Evolutionary conservation across 2,329 filamentous ascomycete genomes (phyloP).

Genomic region (Ophiostoma australiae): DNA sequence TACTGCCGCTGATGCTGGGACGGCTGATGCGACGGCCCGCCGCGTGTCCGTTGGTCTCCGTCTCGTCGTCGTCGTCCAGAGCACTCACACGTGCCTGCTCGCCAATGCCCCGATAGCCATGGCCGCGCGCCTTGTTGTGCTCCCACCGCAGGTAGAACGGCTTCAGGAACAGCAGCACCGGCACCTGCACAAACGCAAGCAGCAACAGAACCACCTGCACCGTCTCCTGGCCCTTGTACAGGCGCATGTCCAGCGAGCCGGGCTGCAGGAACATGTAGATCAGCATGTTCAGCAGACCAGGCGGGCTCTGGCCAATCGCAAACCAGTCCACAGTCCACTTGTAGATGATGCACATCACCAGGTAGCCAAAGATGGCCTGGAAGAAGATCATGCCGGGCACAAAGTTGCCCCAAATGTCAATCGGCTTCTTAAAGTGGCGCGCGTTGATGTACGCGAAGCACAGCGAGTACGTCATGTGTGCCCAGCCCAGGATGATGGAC

Average conservation of each 20-base stretch:
- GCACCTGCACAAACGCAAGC: slow-evolving; percentile 79
- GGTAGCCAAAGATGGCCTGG: slow-evolving; percentile 96
- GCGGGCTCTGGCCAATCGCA: slow-evolving; percentile 61
- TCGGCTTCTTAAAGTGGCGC: slow-evolving; percentile 85
- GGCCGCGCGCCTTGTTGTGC: slow-evolving; percentile 79
- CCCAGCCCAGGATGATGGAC: slow-evolving; percentile 94
- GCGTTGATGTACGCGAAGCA: slow-evolving; percentile 91
- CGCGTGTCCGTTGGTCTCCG: slow-evolving; percentile 50
- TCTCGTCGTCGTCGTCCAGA: slow-evolving; percentile 79
- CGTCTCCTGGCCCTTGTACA: slow-evolving; percentile 71
- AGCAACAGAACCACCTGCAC: slow-evolving; percentile 77
- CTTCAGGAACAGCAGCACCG: slow-evolving; percentile 88
- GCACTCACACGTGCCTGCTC: slow-evolving; percentile 83
- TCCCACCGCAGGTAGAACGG: slow-evolving; percentile 92
- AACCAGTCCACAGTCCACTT: slow-evolving; percentile 94
- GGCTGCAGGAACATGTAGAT: slow-evolving; percentile 99
- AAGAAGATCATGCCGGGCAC: slow-evolving; percentile 99
- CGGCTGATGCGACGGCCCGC: slow-evolving; percentile 32
- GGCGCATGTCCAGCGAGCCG: slow-evolving; percentile 63
- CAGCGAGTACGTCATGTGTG: slow-evolving; percentile 97
- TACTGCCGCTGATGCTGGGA: slow-evolving; percentile 40
- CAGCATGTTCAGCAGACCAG: slow-evolving; percentile 93
- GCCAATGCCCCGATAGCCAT: slow-evolving; percentile 89
- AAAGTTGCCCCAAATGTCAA: slow-evolving; percentile 97
- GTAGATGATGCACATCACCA: slow-evolving; percentile 89